These are phyloP conservation scores for Leccinum imitatum DNA, from an alignment of 768 basidiomycete species.

Conservation along the genomic window DNA sequence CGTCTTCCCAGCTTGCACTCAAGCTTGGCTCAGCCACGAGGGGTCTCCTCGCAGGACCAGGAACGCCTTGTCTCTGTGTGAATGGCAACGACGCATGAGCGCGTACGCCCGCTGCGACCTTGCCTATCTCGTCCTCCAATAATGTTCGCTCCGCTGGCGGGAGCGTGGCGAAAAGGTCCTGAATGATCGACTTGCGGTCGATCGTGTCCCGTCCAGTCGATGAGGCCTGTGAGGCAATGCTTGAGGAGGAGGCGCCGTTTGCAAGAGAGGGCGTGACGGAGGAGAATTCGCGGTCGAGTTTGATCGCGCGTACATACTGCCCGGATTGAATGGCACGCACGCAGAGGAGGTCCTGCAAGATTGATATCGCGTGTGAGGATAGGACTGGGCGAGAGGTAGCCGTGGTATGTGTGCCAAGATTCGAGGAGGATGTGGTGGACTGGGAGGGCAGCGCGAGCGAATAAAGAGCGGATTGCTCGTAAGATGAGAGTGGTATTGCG, in stretches of 20 bases:
- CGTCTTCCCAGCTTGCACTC: conserved; percentile 55
- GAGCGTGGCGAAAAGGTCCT: conserved; percentile 64
- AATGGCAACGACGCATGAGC: conserved; percentile 5
- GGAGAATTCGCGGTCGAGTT: conserved; percentile 65
- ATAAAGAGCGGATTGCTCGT: conserved; percentile 60
- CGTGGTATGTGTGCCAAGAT: not conserved
- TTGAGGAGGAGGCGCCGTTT: conserved; percentile 8
- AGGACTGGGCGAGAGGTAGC: conserved; percentile 22
- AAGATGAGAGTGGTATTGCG: conserved; percentile 60
- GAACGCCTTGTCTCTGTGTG: conserved; percentile 3
- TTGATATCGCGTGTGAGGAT: conserved; percentile 48
- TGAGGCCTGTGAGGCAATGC: conserved; percentile 27
- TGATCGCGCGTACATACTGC: conserved; percentile 69
- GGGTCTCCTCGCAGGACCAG: conserved; percentile 21
- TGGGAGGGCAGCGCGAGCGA: conserved; percentile 54
- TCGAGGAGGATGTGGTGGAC: conserved; percentile 15
- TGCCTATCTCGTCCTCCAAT: conserved; percentile 59
- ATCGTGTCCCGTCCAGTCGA: conserved; percentile 23
- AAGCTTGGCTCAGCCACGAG: conserved; percentile 36
- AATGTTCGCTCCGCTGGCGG: conserved; percentile 61
- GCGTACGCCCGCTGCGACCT: conserved; percentile 27
- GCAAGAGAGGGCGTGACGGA: conserved; percentile 36
- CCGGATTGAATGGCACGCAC: conserved; percentile 75
- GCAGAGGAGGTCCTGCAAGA: conserved; percentile 76
- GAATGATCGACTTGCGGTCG: conserved; percentile 67